phyloP scores from a whole-genome alignment of 2,329 filamentous ascomycete genomes.

The Aspergillus sp. region DNA sequence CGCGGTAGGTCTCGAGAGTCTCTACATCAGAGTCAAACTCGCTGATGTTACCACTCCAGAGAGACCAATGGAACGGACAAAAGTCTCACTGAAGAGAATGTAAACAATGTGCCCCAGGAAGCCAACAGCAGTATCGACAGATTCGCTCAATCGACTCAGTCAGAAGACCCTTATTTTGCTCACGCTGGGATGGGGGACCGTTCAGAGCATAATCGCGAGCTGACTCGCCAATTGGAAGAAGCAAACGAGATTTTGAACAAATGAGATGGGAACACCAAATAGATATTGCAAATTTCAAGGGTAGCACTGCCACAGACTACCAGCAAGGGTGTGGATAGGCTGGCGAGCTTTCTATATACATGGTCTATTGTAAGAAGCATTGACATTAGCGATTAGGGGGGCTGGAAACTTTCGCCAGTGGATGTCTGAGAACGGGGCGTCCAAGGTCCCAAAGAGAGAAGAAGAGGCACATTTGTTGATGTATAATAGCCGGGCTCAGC shows the following conservation, averaged over 20 bases:
- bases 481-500: background rate
- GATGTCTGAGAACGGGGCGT: background rate
- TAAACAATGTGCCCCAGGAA: slow-evolving; percentile 27
- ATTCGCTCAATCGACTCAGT: slow-evolving; percentile 26
- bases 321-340: background rate
- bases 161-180: slow-evolving; percentile 35
- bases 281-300: slow-evolving; percentile 2
- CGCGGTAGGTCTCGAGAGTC: slow-evolving; percentile 13
- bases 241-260: slow-evolving; percentile 30
- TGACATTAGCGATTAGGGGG: background rate
- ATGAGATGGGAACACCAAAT: slow-evolving; percentile 7
- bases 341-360: slow-evolving; percentile 11
- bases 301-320: background rate
- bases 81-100: slow-evolving; percentile 27
- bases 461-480: background rate
- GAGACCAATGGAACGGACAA: slow-evolving; percentile 24
- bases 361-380: slow-evolving; percentile 11
- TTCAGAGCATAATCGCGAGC: slow-evolving; percentile 28
- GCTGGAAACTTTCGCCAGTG: background rate
- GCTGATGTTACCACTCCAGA: slow-evolving; percentile 11
- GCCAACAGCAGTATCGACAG: slow-evolving; percentile 25
- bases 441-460: background rate
- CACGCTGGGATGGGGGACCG: slow-evolving; percentile 31
- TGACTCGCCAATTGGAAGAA: slow-evolving; percentile 31
- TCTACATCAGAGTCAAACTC: background rate